Percentiles rank a stretch among this genome's conserved stretches.
Conservation (phyloP, 2,329 filamentous ascomycete species). For the Phaeoacremonium minimum region DNA sequence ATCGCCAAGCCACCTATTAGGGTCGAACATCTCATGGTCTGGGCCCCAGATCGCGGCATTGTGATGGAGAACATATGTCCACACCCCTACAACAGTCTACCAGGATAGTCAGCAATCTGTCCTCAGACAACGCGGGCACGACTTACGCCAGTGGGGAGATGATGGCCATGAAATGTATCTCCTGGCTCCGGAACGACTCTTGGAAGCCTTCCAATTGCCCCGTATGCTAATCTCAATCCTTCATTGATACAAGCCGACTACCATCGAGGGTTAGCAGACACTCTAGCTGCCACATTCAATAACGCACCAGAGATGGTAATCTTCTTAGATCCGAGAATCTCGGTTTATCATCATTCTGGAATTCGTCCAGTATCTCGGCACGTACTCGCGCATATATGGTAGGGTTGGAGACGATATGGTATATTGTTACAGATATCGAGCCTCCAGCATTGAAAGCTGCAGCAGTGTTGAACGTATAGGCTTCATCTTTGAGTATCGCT, state of each 20-base stretch:
- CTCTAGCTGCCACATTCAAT: not conserved
- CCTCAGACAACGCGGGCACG: no score
- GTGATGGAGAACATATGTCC: not conserved
- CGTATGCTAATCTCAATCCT: not conserved
- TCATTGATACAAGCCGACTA: not conserved
- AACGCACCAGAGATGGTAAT: no score
- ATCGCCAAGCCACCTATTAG: not conserved
- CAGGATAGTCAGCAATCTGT: not conserved
- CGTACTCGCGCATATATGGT: no score
- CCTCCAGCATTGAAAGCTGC: not conserved
- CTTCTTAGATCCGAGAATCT: no score
- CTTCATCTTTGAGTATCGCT: not conserved
- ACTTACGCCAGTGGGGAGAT: not conserved
- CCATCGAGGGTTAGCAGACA: not conserved
- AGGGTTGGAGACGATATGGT: not conserved
- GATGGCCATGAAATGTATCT: not conserved
- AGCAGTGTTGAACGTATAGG: not conserved
- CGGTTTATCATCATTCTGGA: no score
- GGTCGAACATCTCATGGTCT: not conserved
- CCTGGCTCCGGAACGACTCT: not conserved
- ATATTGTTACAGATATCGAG: not conserved
- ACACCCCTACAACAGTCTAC: not conserved
- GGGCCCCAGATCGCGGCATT: not conserved
- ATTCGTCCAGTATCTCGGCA: no score
- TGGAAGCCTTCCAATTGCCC: not conserved